These are phyloP conservation scores for Jacaranda copaia DNA, from an alignment of 257 asterid genomes.

Conservation along the genomic window DNA sequence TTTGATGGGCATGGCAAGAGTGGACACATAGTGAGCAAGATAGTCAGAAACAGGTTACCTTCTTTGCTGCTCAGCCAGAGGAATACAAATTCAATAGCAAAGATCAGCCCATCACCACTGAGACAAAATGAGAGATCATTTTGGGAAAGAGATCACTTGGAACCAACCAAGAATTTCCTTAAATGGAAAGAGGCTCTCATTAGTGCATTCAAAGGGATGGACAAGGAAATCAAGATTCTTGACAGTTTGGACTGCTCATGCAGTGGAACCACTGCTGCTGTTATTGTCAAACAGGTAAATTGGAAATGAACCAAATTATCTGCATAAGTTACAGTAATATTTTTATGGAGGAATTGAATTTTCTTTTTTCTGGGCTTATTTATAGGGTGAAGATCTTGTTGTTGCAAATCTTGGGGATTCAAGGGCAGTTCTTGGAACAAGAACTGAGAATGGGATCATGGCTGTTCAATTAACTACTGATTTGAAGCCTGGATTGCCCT, in stretches of 20 bases:
- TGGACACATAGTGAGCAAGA: constrained; percentile 74
- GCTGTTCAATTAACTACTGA: constrained; percentile 80
- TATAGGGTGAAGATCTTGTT: constrained; percentile 69
- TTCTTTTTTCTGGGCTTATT: neutral
- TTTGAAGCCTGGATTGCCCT: constrained; percentile 73
- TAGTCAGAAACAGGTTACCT: constrained; percentile 76
- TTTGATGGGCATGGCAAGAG: constrained; percentile 89
- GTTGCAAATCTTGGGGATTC: constrained; percentile 93
- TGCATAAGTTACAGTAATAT: neutral
- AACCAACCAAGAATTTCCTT: constrained; percentile 44
- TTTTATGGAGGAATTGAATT: neutral
- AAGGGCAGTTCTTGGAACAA: constrained; percentile 75
- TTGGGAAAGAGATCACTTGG: constrained; percentile 36
- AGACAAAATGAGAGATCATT: constrained; percentile 27
- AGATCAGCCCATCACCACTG: constrained; percentile 30
- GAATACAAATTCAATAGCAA: constrained; percentile 49
- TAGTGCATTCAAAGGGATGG: constrained; percentile 69
- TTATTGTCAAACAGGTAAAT: constrained; percentile 71
- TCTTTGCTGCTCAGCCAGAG: constrained; percentile 60
- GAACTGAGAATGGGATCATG: constrained; percentile 51
- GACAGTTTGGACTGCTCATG: constrained; percentile 63
- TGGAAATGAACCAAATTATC: neutral
- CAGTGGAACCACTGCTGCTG: constrained; percentile 82
- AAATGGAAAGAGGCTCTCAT: constrained; percentile 76
- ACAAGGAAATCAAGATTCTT: constrained; percentile 62